Evolutionary conservation across 1,139 yeast genomes (phyloP).

Genomic region (Candida mesenterica): DNA sequence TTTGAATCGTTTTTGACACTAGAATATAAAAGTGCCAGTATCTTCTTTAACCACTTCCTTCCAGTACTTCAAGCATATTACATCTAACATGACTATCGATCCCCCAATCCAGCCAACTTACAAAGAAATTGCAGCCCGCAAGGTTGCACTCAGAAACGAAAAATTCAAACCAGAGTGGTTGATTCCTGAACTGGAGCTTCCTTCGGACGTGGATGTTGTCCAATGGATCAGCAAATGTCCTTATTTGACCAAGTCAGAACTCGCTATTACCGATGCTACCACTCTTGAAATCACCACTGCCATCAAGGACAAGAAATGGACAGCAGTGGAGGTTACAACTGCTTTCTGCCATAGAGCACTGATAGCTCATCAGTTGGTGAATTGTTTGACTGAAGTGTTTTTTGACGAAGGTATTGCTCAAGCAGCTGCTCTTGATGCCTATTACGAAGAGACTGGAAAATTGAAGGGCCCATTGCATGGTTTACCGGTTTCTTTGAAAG

Average conservation of each 20-base stretch:
- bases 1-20: no score
- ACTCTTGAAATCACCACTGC: constrained; percentile 36
- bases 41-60: no score
- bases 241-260: constrained; percentile 24
- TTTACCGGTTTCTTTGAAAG: constrained; percentile 45
- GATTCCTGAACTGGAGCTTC: constrained; percentile 32
- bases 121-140: constrained; percentile 35
- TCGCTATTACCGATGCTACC: constrained; percentile 35
- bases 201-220: constrained; percentile 32
- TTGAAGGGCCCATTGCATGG: constrained; percentile 37
- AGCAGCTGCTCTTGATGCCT: constrained; percentile 30
- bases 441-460: constrained; percentile 23
- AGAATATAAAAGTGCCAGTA: no score
- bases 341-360: constrained; percentile 43
- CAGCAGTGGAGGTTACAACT: constrained; percentile 33
- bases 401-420: constrained; percentile 30
- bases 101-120: constrained; percentile 13
- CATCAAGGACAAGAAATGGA: constrained; percentile 26
- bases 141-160: constrained; percentile 32
- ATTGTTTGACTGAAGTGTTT: constrained; percentile 36
- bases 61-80: no score
- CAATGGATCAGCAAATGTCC: constrained; percentile 30
- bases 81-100: neutral
- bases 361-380: constrained; percentile 45
- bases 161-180: constrained; percentile 41